These are phyloP conservation scores for Candida germanica DNA, from an alignment of 805 yeast genomes.

Conservation along the genomic window DNA sequence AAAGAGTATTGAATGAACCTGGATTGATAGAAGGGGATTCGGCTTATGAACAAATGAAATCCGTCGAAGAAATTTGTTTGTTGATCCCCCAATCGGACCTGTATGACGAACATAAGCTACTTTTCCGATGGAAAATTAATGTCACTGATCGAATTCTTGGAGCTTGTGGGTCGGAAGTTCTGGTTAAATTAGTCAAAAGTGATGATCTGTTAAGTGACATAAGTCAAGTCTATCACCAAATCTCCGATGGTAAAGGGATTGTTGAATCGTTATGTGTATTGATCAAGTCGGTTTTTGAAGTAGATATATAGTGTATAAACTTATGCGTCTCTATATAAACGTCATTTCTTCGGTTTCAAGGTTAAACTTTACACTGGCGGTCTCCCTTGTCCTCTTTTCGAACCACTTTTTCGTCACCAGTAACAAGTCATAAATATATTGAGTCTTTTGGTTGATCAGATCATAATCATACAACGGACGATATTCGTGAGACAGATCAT, in stretches of 20 bases:
- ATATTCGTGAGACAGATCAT: constrained; percentile 2
- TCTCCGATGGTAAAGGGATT: constrained; percentile 25
- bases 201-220: constrained; percentile 5
- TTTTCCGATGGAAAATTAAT: constrained; percentile 23
- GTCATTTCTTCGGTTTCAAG: constrained; percentile 22
- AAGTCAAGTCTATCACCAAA: constrained; percentile 15
- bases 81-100: constrained; percentile 6
- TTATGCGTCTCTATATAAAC: constrained; percentile 2
- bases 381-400: constrained; percentile 7
- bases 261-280: constrained; percentile 22
- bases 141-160: constrained; percentile 19
- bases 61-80: constrained; percentile 18
- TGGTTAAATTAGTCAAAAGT: constrained; percentile 5
- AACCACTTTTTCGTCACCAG: constrained; percentile 6
- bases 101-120: constrained; percentile 7
- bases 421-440: constrained; percentile 14
- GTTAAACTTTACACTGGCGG: constrained; percentile 19
- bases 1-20: background rate
- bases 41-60: constrained; percentile 14
- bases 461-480: constrained; percentile 33
- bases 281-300: constrained; percentile 18
- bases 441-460: constrained; percentile 27
- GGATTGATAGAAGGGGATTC: background rate
- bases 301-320: constrained; percentile 2
- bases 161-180: constrained; percentile 20